Percentiles rank a stretch among this genome's conserved stretches.
phyloP scores from a whole-genome alignment of 1,284 basidiomycete species.

The Termitomyces sp. region DNA sequence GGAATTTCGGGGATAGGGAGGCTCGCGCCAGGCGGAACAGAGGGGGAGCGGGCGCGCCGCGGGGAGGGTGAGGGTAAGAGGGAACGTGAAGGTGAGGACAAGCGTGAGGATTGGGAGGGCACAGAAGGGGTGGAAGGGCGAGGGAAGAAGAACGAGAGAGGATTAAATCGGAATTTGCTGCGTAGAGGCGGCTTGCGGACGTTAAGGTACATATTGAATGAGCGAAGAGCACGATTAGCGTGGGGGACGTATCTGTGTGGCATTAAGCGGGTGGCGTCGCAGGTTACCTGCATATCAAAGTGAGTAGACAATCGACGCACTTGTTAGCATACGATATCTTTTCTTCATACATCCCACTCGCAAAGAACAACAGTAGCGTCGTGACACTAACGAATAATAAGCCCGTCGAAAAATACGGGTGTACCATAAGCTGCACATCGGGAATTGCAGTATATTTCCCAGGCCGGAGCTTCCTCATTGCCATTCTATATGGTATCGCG shows the following conservation, averaged over 20 bases:
- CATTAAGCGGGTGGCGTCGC: background rate
- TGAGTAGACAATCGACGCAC: conserved; percentile 42
- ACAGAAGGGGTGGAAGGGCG: conserved; percentile 23
- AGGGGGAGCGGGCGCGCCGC: conserved; percentile 23
- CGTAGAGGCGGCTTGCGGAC: conserved; percentile 73
- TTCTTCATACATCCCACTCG: conserved; percentile 93
- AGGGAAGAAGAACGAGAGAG: conserved; percentile 60
- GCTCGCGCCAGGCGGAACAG: conserved; percentile 22
- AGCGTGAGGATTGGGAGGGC: background rate
- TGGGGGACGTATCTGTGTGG: conserved; percentile 86
- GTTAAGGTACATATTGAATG: conserved; percentile 96
- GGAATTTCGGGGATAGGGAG: conserved; percentile 78
- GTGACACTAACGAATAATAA: conserved; percentile 82
- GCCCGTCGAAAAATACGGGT: conserved; percentile 71
- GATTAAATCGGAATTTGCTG: conserved; percentile 59
- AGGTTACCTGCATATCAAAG: background rate
- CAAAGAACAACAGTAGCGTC: conserved; percentile 92
- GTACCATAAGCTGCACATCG: conserved; percentile 43
- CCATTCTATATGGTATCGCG: conserved; percentile 53
- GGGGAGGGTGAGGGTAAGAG: conserved; percentile 9
- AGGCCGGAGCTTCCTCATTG: conserved; percentile 46
- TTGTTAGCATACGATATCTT: conserved; percentile 96
- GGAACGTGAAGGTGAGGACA: conserved; percentile 18
- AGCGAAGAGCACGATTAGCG: conserved; percentile 86
- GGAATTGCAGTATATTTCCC: conserved; percentile 17